Evolutionary conservation across 768 basidiomycete species (phyloP).

Genomic region (Phaffia tasmanica): DNA sequence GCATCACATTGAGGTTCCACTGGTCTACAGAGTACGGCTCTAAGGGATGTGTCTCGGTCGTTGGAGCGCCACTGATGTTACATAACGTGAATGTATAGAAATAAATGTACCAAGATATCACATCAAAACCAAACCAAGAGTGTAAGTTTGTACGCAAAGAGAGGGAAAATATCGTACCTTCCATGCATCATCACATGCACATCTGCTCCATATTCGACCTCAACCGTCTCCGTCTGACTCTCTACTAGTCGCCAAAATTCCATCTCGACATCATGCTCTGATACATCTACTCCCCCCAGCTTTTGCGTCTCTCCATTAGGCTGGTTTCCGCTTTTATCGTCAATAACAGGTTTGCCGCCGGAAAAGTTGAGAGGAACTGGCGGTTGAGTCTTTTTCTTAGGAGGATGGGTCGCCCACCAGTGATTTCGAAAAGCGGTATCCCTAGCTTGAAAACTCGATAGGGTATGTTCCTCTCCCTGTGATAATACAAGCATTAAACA

Average conservation of each 20-base stretch:
- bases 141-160: not conserved
- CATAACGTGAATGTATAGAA: slow-evolving; percentile 7
- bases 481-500: no score
- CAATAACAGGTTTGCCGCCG: slow-evolving; percentile 30
- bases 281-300: slow-evolving; percentile 44
- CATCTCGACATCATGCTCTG: slow-evolving; percentile 80
- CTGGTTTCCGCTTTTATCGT: slow-evolving; percentile 21
- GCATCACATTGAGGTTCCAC: slow-evolving; percentile 97
- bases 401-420: slow-evolving; percentile 62
- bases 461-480: slow-evolving; percentile 76
- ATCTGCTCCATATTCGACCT: slow-evolving; percentile 99
- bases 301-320: slow-evolving; percentile 26
- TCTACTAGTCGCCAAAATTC: slow-evolving; percentile 98
- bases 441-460: slow-evolving; percentile 81
- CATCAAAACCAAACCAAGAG: slow-evolving; percentile 4
- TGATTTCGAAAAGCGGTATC: slow-evolving; percentile 76
- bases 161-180: slow-evolving; percentile 49
- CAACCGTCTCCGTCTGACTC: slow-evolving; percentile 77
- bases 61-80: slow-evolving; percentile 71
- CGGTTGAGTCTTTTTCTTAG: slow-evolving; percentile 40
- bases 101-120: not conserved
- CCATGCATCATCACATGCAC: slow-evolving; percentile 95
- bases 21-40: slow-evolving; percentile 77
- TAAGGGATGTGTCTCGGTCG: slow-evolving; percentile 82
- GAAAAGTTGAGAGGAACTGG: slow-evolving; percentile 39